Conservation (phyloP, 2,329 filamentous ascomycete species). For the Fusarium multiceps region DNA sequence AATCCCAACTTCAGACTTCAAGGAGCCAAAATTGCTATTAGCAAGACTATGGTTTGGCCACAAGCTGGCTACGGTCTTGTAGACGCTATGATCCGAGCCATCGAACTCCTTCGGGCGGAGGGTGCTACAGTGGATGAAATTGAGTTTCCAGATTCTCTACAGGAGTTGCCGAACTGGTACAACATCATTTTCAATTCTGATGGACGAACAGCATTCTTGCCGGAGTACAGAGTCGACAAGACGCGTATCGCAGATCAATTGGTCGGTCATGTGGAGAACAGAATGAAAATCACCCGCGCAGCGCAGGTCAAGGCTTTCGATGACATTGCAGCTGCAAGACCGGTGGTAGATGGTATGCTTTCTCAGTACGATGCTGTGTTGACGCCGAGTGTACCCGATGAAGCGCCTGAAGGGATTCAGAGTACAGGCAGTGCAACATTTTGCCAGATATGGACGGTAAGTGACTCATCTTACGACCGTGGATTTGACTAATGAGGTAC, state of each 20-base stretch:
- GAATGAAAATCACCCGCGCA: conserved; percentile 51
- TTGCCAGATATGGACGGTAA: conserved; percentile 62
- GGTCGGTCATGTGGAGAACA: conserved; percentile 64
- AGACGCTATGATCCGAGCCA: conserved; percentile 52
- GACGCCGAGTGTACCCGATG: conserved; percentile 67
- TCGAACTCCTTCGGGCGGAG: conserved; percentile 50
- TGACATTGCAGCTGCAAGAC: conserved; percentile 60
- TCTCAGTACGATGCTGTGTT: conserved; percentile 63
- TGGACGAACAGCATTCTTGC: conserved; percentile 61
- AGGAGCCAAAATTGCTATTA: conserved; percentile 61
- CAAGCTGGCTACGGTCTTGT: conserved; percentile 54
- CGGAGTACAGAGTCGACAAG: conserved; percentile 61
- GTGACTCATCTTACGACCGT: not conserved
- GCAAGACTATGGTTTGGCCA: conserved; percentile 62
- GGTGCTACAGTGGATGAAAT: conserved; percentile 65
- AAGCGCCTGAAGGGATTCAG: conserved; percentile 62
- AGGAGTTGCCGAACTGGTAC: conserved; percentile 48
- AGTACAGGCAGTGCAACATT: conserved; percentile 64
- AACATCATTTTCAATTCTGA: conserved; percentile 63
- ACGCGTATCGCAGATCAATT: conserved; percentile 53
- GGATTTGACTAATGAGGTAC: not conserved
- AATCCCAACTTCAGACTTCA: conserved; percentile 48
- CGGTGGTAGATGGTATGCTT: conserved; percentile 62
- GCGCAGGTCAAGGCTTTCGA: conserved; percentile 64
- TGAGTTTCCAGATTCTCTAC: conserved; percentile 56